Base-by-base conservation (phyloP, 306 rosid species). In the Prinsepia uniflora region DNA sequence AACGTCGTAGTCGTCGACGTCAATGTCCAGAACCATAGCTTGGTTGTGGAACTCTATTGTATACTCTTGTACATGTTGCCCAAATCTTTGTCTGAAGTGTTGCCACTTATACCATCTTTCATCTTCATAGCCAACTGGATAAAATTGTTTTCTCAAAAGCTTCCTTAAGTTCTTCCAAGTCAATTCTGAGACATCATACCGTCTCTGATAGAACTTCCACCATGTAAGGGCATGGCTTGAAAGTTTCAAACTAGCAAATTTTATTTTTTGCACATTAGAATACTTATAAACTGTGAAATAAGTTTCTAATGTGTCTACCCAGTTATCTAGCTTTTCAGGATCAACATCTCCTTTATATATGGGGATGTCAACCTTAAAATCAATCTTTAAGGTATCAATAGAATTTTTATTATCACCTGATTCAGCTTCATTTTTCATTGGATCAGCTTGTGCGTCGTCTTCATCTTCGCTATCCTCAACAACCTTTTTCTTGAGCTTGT, bases 271-370 rank as follows among this genome's bases (percentile, higher is more conserved):
- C 1, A 7, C 36, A 60, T 13, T 34, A 60, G 10, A 60, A 60
- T 60, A 6, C 44, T 60, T 60, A 30, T 60, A 1, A 2, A 60
- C 5, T 0, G 65, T 60, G 1, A 11, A 60, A 60, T 30, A 60
- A 60, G 65, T 60, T 60, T 60, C 3, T 60, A 60, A 60, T 60
- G 65, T 60, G 19, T 60, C 65, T 3, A 60, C 34, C 65, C 44
- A 60, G 10, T 60, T 60, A 11, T 60, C 65, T 12, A 34, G 13
- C 24, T 60, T 60, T 11, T 60, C 0, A 0, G 30, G 30, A 24
- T 24, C 2, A 24, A 24, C 30, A 24, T 0, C 41, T 24, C 65
- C 65, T 1, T 24, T 59, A 34, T 30, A 59, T 0, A 0, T 7
- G 24, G 43, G 44, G n/a, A 36, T 59, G 4, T 12, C 65, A 4